These are phyloP conservation scores for Blastobotrys mokoenaii DNA, from an alignment of 805 yeast species.

Conservation along the genomic window DNA sequence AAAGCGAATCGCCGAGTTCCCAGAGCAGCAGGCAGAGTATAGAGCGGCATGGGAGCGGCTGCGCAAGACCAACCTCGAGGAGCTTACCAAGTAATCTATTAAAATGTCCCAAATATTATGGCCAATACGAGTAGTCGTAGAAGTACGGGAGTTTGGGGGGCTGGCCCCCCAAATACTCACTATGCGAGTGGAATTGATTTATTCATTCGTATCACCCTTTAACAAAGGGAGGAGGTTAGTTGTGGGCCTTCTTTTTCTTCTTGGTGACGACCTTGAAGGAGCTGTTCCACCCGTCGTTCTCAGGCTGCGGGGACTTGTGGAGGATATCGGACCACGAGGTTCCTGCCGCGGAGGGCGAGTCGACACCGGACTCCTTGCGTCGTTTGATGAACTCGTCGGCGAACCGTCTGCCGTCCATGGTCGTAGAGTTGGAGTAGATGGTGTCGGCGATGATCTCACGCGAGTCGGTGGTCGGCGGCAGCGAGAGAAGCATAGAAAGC, in stretches of 20 bases:
- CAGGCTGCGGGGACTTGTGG: constrained; percentile 23
- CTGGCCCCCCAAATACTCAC: too few species aligned
- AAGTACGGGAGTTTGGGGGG: too few species aligned
- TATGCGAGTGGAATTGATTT: too few species aligned
- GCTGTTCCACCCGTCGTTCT: constrained; percentile 31
- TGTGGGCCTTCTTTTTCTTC: constrained; percentile 38
- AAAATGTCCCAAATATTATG: too few species aligned
- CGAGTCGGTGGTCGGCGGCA: constrained; percentile 71
- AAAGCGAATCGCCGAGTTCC: constrained; percentile 46
- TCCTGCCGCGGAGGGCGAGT: constrained; percentile 34
- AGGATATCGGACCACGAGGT: constrained; percentile 72
- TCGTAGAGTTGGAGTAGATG: constrained; percentile 75
- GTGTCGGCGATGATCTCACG: constrained; percentile 86
- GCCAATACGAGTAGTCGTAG: too few species aligned
- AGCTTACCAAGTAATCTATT: constrained; percentile 4
- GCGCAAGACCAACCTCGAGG: constrained; percentile 10
- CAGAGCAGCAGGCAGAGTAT: constrained; percentile 16
- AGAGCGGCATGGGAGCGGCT: constrained; percentile 14
- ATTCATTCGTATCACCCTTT: too few species aligned
- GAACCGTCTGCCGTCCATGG: constrained; percentile 91
- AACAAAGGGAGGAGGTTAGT: too few species aligned
- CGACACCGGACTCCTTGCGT: constrained; percentile 60
- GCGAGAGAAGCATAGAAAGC: constrained; percentile 65
- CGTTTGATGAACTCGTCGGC: constrained; percentile 83
- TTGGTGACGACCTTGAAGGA: constrained; percentile 56